Percentiles rank a stretch among this genome's conserved stretches.
Evolutionary conservation across 1,139 yeast genomes (phyloP).

Genomic region (Hansenula lynferdii): DNA sequence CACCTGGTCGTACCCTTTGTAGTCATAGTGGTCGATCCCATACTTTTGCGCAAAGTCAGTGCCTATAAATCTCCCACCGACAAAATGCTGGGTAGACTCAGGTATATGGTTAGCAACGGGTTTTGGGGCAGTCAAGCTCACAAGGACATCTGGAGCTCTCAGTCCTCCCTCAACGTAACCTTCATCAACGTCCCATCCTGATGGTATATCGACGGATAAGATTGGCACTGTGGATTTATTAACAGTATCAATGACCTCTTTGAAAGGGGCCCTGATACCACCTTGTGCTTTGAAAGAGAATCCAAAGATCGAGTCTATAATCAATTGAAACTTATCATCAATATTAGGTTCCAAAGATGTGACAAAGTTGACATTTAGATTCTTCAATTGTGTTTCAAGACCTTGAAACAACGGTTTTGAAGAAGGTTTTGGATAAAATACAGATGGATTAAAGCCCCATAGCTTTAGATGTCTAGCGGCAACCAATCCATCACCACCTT

Average conservation of each 20-base stretch:
- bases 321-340: constrained; percentile 10
- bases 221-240: constrained; percentile 43
- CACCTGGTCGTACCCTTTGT: constrained; percentile 49
- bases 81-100: constrained; percentile 47
- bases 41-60: constrained; percentile 63
- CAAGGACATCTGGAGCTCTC: constrained; percentile 56
- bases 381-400: constrained; percentile 54
- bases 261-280: constrained; percentile 67
- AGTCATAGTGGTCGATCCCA: constrained; percentile 58
- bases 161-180: constrained; percentile 58
- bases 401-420: constrained; percentile 35
- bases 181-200: constrained; percentile 93
- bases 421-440: constrained; percentile 64
- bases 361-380: constrained; percentile 39
- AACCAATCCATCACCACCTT: constrained; percentile 88
- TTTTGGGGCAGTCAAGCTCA: constrained; percentile 92
- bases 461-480: constrained; percentile 87
- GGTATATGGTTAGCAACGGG: constrained; percentile 62
- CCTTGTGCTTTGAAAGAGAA: constrained; percentile 85
- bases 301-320: constrained; percentile 82
- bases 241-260: constrained; percentile 47
- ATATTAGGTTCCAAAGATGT: constrained; percentile 27
- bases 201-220: constrained; percentile 85
- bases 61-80: constrained; percentile 87
- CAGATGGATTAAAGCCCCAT: constrained; percentile 71